Evolutionary conservation across 768 basidiomycete genomes (phyloP).

Genomic region (Megacollybia marginata): DNA sequence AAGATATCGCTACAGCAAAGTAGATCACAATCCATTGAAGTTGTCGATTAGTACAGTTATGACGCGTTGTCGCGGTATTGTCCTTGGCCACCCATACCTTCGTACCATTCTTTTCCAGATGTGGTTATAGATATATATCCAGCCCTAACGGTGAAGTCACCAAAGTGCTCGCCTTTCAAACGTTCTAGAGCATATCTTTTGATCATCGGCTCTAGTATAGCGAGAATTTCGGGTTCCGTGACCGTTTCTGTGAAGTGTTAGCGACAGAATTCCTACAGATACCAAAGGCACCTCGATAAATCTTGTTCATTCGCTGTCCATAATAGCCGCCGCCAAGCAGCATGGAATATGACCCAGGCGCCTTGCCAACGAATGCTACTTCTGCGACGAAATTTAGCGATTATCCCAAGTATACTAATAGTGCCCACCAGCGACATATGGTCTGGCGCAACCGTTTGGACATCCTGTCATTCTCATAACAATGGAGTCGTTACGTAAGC

Average conservation of each 20-base stretch:
- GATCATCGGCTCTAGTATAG: constrained; percentile 89
- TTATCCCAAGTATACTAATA: constrained; percentile 1
- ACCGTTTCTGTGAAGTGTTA: constrained; percentile 58
- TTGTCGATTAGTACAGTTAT: not conserved
- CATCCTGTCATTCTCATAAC: constrained; percentile 99
- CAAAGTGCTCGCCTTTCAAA: constrained; percentile 83
- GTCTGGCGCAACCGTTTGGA: constrained; percentile 89
- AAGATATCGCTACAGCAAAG: not conserved
- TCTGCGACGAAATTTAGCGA: constrained; percentile 36
- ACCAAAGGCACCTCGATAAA: constrained; percentile 61
- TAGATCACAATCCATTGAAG: not conserved
- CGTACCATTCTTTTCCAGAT: constrained; percentile 83
- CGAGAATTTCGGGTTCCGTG: constrained; percentile 86
- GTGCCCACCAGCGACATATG: constrained; percentile 76
- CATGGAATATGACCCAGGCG: constrained; percentile 89
- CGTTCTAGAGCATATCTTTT: constrained; percentile 87
- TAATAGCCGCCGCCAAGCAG: constrained; percentile 93
- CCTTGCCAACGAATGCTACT: constrained; percentile 95
- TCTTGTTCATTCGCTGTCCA: constrained; percentile 93
- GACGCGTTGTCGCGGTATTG: constrained; percentile 30
- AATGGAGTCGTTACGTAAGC: constrained; percentile 88
- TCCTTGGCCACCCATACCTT: constrained; percentile 75
- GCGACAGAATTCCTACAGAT: not conserved
- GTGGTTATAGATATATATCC: constrained; percentile 87
- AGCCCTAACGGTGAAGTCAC: constrained; percentile 89